Conservation (phyloP, 495 filamentous ascomycete genomes). For the Pyronema omphalodes region DNA sequence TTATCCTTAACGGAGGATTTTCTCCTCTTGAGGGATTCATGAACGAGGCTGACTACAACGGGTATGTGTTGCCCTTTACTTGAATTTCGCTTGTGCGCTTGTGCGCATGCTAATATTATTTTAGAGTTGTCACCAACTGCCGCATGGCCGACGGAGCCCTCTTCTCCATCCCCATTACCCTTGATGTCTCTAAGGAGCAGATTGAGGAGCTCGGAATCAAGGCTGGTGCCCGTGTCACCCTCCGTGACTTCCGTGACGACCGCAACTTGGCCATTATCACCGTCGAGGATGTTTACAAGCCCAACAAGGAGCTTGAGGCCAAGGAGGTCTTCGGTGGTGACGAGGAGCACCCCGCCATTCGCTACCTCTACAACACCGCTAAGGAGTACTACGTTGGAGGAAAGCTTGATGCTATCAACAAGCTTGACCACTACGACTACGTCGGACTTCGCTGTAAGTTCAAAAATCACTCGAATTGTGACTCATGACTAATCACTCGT, state of each 20-base stretch:
- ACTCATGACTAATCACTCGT: slow-evolving; percentile 3
- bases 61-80: slow-evolving; percentile 34
- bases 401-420: slow-evolving; percentile 84
- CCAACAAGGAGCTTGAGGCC: slow-evolving; percentile 88
- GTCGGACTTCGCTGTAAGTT: slow-evolving; percentile 77
- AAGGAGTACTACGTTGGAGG: slow-evolving; percentile 87
- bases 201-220: slow-evolving; percentile 57
- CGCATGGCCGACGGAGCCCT: slow-evolving; percentile 77
- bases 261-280: slow-evolving; percentile 88
- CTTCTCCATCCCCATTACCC: slow-evolving; percentile 92
- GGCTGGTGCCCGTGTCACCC: slow-evolving; percentile 60
- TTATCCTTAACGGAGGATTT: slow-evolving; percentile 93
- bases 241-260: slow-evolving; percentile 93
- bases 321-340: slow-evolving; percentile 92
- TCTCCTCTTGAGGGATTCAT: slow-evolving; percentile 93
- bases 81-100: background rate
- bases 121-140: slow-evolving; percentile 68
- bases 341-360: slow-evolving; percentile 79
- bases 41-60: slow-evolving; percentile 88
- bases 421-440: slow-evolving; percentile 96
- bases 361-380: slow-evolving; percentile 62
- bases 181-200: slow-evolving; percentile 57
- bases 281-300: slow-evolving; percentile 87
- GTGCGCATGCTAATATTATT: background rate
- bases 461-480: background rate